phyloP scores from a whole-genome alignment of 495 filamentous ascomycete species.

The Hypoxylon intermedium region DNA sequence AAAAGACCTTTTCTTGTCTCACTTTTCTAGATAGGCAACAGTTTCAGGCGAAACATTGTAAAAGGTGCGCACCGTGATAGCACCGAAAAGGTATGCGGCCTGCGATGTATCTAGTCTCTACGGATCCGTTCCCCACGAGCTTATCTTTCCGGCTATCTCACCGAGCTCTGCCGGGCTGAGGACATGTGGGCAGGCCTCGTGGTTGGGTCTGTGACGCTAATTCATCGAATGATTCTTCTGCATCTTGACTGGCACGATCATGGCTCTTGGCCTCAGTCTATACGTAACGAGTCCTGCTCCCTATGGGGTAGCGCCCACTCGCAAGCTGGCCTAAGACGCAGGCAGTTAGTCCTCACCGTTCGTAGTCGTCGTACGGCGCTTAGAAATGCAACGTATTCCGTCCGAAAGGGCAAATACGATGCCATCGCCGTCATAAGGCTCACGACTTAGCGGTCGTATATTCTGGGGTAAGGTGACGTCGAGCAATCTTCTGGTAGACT shows the following conservation, averaged over 20 bases:
- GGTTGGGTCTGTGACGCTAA: slow-evolving; percentile 14
- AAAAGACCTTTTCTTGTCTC: neutral
- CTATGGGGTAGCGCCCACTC: too few species aligned
- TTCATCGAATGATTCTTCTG: neutral
- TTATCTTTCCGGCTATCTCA: neutral
- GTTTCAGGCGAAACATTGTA: neutral
- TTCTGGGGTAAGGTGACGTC: slow-evolving; percentile 18
- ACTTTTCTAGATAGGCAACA: neutral
- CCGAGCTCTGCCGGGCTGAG: neutral
- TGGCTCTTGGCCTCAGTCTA: neutral
- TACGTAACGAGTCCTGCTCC: too few species aligned
- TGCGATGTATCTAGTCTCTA: slow-evolving; percentile 5
- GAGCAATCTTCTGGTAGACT: neutral
- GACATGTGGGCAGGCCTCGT: neutral
- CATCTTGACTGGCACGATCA: neutral
- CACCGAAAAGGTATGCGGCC: slow-evolving; percentile 12
- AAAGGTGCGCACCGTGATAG: slow-evolving; percentile 26
- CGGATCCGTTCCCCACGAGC: slow-evolving; percentile 6
- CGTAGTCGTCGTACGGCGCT: neutral
- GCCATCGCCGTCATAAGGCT: neutral
- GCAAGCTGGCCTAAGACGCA: too few species aligned
- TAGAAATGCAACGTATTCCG: neutral
- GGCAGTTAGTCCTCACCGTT: too few species aligned
- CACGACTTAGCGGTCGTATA: neutral
- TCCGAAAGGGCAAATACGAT: too few species aligned